Percentiles rank a stretch among this genome's conserved stretches.
These are phyloP conservation scores for Leucosporidium scottii DNA, from an alignment of 768 basidiomycete genomes.

Conservation along the genomic window DNA sequence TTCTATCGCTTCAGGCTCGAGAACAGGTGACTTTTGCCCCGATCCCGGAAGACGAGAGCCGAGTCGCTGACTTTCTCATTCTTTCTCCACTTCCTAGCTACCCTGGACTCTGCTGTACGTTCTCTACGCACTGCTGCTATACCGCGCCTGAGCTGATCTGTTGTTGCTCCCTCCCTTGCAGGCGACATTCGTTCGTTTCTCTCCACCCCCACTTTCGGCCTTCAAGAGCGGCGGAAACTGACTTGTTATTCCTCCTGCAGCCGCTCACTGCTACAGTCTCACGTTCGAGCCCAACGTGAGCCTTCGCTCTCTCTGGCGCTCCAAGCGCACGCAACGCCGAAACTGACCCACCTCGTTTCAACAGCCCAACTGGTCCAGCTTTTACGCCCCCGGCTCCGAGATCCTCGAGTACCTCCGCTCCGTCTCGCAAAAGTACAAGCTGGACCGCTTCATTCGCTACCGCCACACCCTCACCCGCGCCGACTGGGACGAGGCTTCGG, in stretches of 20 bases:
- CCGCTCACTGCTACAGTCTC: slow-evolving; percentile 28
- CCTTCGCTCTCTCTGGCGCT: no score
- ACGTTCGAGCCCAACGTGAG: slow-evolving; percentile 29
- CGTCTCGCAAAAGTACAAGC: slow-evolving; percentile 28
- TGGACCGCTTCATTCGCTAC: slow-evolving; percentile 30
- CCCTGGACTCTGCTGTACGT: slow-evolving; percentile 13
- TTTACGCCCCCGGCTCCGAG: slow-evolving; percentile 42
- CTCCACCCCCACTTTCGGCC: no score
- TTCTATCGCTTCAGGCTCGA: slow-evolving; percentile 8
- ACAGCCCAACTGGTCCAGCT: slow-evolving; percentile 25
- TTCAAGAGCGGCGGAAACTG: no score
- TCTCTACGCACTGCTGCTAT: neutral
- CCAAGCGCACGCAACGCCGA: no score
- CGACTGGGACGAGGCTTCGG: slow-evolving; percentile 49
- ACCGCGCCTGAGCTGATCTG: neutral
- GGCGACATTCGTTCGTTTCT: neutral
- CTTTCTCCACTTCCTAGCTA: neutral
- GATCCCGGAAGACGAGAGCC: no score
- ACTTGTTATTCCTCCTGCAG: neutral
- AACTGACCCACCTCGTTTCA: neutral
- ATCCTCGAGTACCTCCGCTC: slow-evolving; percentile 54
- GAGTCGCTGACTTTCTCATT: no score
- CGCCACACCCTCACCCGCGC: slow-evolving; percentile 44
- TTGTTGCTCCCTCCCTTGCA: neutral
- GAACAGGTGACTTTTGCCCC: slow-evolving; percentile 6